A percentile compares a stretch with the other conserved stretches of the same genome.
phyloP scores from a whole-genome alignment of 2,329 filamentous ascomycete species.

The Ambrosiella beaveri region DNA sequence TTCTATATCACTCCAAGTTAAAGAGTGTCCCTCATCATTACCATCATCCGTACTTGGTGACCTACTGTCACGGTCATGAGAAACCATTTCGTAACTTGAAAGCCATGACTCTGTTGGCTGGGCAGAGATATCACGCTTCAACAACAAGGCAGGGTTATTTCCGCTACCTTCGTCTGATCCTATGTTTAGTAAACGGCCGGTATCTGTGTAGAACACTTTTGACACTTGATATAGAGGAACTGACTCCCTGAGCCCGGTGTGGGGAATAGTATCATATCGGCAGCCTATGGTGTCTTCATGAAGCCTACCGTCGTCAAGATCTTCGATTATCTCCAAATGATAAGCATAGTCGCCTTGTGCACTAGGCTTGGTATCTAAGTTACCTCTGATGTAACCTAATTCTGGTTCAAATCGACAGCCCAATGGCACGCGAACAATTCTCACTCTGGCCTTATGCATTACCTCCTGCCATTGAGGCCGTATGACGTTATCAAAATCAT shows the following conservation, averaged over 20 bases:
- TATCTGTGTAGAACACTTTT: slow-evolving; percentile 88
- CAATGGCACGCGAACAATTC: slow-evolving; percentile 51
- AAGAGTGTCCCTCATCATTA: neutral
- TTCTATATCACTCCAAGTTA: neutral
- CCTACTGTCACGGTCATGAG: neutral
- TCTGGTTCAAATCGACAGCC: neutral
- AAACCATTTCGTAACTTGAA: neutral
- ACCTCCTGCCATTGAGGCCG: slow-evolving; percentile 85
- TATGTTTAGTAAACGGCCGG: slow-evolving; percentile 76
- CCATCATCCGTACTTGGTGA: neutral
- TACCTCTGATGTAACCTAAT: neutral
- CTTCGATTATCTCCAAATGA: slow-evolving; percentile 66
- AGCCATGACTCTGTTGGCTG: slow-evolving; percentile 13
- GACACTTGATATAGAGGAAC: slow-evolving; percentile 47
- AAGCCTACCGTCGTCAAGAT: slow-evolving; percentile 44
- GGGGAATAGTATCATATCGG: slow-evolving; percentile 25
- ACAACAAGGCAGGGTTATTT: slow-evolving; percentile 21
- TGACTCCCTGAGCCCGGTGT: slow-evolving; percentile 33
- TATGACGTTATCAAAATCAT: slow-evolving; percentile 25
- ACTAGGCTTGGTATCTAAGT: neutral
- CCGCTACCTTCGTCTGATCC: slow-evolving; percentile 24
- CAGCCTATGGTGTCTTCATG: slow-evolving; percentile 25
- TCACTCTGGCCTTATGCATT: slow-evolving; percentile 77
- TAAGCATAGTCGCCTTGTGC: slow-evolving; percentile 45
- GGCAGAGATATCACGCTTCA: slow-evolving; percentile 25